Base-by-base conservation (phyloP, 768 basidiomycete species). In the Tremella fuciformis region DNA sequence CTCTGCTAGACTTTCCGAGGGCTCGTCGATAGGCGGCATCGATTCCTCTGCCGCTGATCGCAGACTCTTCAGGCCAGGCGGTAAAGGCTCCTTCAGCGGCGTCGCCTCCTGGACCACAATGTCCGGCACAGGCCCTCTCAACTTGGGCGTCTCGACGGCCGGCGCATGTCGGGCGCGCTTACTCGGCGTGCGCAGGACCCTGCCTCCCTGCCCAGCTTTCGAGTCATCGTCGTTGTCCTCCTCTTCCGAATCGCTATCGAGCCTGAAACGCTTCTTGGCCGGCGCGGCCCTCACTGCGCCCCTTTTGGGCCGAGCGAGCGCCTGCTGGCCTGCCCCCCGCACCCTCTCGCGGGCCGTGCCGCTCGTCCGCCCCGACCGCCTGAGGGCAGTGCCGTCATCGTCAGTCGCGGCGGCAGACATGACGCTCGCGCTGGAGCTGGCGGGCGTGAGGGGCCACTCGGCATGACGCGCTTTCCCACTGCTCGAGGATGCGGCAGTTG, bases 291-390 rank as follows among this genome's bases (percentile, higher is more conserved):
- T 22, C 8, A 41, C 47, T n/a, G 53, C 34, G 16, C 62, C 37
- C 13, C 44, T 60, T 41, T 59, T 62, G 9, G 71, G 71, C 54
- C 55, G 62, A 2, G 64, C 46, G 9, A 73, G 58, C 1, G 69
- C 68, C 21, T 67, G 57, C 50, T 73, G 71, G 16, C 68, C 69
- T 21, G 63, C 58, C 25, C 68, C 71, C 9, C 41, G 50, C n/a
- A 16, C 4, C 37, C 13, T 52, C 3, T 46, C 42, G 8, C 26
- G 16, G 8, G 26, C 38, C 34, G 51, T 56, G 16, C 42, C 42
- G n/a, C 22, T 46, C 42, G 22, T 22, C 22, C 42, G n/a, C n/a
- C 42, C 42, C n/a, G 42, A 46, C 6, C 42, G 42, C 22, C 42
- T 4, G n/a, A 46, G n/a, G 38, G n/a, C 37, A 13, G 51, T 42